Base-by-base conservation (phyloP, 2,329 filamentous ascomycete genomes). In the Claviceps humidiphila region DNA sequence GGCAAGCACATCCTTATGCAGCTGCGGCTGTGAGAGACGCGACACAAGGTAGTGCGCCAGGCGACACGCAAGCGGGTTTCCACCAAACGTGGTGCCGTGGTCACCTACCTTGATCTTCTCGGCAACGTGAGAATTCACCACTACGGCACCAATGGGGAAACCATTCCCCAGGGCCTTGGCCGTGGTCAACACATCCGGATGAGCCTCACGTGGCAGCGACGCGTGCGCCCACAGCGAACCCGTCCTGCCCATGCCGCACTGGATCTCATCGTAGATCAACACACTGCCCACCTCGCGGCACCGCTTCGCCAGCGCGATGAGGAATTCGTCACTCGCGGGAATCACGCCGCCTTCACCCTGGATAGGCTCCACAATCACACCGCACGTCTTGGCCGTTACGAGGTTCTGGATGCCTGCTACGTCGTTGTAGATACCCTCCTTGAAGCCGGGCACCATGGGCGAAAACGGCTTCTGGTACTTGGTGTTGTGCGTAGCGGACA, bases 121-220 rank as follows among this genome's bases (percentile, higher is more conserved):
- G 43, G 61, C 59, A 5, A 74, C 69, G 22, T 62, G 58, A 50
- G 64, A 61, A 14, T 69, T 72, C 26, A 74, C 69, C 24, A 73
- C 58, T 22, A 71, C 70, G 6, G 93, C 93, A 49, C 89, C 93
- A 58, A 98, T 90, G 47, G 93, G 93, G 68, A 96, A 91, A 5
- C 93, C 93, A 63, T 98, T 98, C 16, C 93, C 93, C 2, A 98
- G 81, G 1, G 93, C 93, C 73, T 98, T 98, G 53, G 93, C 93
- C 0, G 87, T 91, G 14, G 91, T 96, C 57, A 98, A 71, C 58
- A 98, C 84, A 62, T 98, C 93, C 6, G 93, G 93, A 65, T 98
- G 93, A 1, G 89, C 89, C 58, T 87, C 83, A 59, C 76, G 72
- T 39, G 87, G 85, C 24, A 93, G 76, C 53, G 76, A 74, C 11